Base-by-base conservation (phyloP, 805 yeast species). In the Metschnikowia hibisci region DNA sequence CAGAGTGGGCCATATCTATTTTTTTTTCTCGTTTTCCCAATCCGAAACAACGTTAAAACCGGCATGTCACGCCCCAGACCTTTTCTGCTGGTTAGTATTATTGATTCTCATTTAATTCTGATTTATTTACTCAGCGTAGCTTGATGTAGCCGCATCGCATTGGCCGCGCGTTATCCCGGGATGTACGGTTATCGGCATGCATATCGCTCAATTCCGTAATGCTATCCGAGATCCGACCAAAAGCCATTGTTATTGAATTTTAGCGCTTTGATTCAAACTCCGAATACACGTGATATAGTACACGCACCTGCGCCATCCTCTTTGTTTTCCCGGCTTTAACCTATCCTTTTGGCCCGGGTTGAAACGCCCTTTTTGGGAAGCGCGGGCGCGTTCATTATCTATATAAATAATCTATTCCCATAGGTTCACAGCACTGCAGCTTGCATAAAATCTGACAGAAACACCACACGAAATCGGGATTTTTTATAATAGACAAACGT, bases 121-220 rank as follows among this genome's bases (percentile, higher is more conserved):
- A 29, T 13, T 15, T 29, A 2, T 25, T 26, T 16, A 27, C 2
- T 27, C 13, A 20, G 28, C 26, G 16, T 20, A 22, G 35, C n/a
- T 15, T 6, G 7, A 20, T 20, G 9, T 34, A 34, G 25, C 10
- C 16, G 39, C 16, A 14, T 11, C 25, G 36, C 36, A 34, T 27
- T 8, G 26, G 32, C 32, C 32, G 39, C 39, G 39, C 39, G 32
- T 35, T 35, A 35, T 35, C n/a, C n/a, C 39, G 26, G 16, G n/a
- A 35, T 28, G 39, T 31, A 35, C 28, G 32, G 13, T 16, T n/a
- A 23, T 22, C 25, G 32, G 39, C 39, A 35, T 26, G 32, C n/a
- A 35, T n/a, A 25, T 22, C 25, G 32, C 32, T 16, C 22, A 18
- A 27, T 35, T 27, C 32, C 39, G 39, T 28, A 23, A 34, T 34